Base-by-base conservation (phyloP, 352 stramenopile species). In the Phytopythium ostracodes region DNA sequence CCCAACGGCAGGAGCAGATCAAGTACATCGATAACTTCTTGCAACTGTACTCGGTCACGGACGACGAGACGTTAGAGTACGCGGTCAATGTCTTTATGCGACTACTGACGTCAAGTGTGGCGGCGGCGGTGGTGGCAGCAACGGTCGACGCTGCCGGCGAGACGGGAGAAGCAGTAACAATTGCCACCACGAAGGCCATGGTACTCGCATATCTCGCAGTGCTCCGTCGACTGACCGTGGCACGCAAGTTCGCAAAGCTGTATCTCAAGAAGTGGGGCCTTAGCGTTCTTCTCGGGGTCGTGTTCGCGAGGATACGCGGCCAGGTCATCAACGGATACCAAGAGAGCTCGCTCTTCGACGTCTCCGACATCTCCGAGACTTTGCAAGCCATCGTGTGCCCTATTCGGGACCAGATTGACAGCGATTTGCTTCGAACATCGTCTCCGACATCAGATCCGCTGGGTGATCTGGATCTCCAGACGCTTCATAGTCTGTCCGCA, bases 1-100 rank as follows among this genome's bases (percentile, higher is more conserved):
- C 11, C 0, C 50, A 73, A 14, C 51, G 63, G 8, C 72, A 72
- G n/a, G 76, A 92, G 11, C 65, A 53, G 43, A 44, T 88, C 43
- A 68, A 67, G 15, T 90, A 84, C 61, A 60, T 92, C n/a, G 60
- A 77, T 20, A 80, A 81, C n/a, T 89, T 92, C 60, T 52, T 89
- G 4, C 71, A 87, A 44, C 65, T 87, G 1, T 91, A 91, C 38
- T 70, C 77, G 12, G 43, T 88, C 54, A 87, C 77, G 0, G 73
- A 88, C 36, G 70, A 82, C 17, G 56, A 56, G 1, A 71, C 81
- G 1, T 78, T 85, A 59, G 73, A 77, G 14, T 68, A 64, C 33
- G 75, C 77, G 4, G 82, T 88, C 56, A 58, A 72, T 35, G 76
- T 65, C 8, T 84, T 88, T 46, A 91, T 88, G 77, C 35, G 53